These are phyloP conservation scores for Heliocybe sulcata DNA, from an alignment of 1,284 basidiomycete species.

Conservation along the genomic window DNA sequence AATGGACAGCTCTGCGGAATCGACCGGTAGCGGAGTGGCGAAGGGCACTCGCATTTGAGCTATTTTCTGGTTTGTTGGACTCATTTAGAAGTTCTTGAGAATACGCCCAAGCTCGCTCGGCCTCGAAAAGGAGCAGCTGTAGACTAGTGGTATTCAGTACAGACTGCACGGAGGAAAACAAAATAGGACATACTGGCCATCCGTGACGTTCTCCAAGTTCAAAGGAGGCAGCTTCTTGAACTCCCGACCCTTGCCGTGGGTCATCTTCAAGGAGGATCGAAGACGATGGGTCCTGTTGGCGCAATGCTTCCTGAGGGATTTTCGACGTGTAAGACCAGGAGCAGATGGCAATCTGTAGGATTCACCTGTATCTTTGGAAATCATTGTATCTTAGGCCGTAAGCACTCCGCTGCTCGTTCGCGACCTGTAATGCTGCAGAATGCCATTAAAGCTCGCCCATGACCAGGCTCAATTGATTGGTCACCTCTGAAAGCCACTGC, in stretches of 20 bases:
- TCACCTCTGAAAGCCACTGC: constrained; percentile 27
- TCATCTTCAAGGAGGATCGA: constrained; percentile 76
- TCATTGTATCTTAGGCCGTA: constrained; percentile 91
- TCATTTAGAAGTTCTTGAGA: constrained; percentile 72
- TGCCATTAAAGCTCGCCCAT: neutral
- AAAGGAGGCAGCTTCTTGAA: constrained; percentile 78
- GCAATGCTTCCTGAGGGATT: constrained; percentile 70
- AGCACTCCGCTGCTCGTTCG: constrained; percentile 85
- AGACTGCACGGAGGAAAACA: neutral
- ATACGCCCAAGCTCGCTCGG: constrained; percentile 89
- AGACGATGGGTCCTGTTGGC: constrained; percentile 86
- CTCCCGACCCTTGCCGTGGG: constrained; percentile 84
- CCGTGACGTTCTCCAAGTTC: constrained; percentile 58
- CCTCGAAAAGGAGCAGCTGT: constrained; percentile 80
- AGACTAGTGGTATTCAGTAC: constrained; percentile 39
- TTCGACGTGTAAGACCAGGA: constrained; percentile 2
- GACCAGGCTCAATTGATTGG: constrained; percentile 2
- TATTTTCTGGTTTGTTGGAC: constrained; percentile 45
- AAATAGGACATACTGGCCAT: constrained; percentile 66
- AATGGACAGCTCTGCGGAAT: constrained; percentile 80
- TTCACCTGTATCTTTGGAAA: constrained; percentile 75
- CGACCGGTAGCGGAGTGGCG: constrained; percentile 75
- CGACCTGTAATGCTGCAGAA: constrained; percentile 66
- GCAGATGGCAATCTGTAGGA: neutral
- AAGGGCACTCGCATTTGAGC: constrained; percentile 44